Evolutionary conservation across 192 early-diverging fungal species (phyloP), one percentile per base, ranked within the genome.

Genomic region (Geranomyces variabilis): DNA sequence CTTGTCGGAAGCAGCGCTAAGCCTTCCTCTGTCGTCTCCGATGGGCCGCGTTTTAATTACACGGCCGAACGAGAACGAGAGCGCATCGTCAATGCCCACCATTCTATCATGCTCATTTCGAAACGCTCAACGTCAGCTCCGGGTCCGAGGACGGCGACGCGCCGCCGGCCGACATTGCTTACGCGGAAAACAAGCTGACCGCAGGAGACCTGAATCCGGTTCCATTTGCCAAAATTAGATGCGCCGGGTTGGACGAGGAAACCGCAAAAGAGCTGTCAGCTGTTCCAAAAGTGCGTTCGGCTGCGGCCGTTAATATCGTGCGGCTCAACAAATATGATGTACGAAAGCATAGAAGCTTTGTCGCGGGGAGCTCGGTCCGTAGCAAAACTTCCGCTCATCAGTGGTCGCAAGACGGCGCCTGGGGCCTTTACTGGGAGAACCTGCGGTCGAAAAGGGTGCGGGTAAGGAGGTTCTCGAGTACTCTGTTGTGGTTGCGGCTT

Each of bases 271-370:
- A n/a, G 26, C 21, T 28, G 6, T 61, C 24, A n/a, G 26, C 21
- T 28, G 6, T 61, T 61, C 10, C 59, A 61, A 6, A 30, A 61
- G 6, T 61, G 59, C 34, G 59, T 61, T 36, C 28, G 29, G 19
- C 29, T n/a, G 59, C 29, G 28, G 59, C 59, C 21, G 19, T 6
- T 7, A 61, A 61, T 33, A 30, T 61, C 21, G 19, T 6, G 28
- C 21, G 59, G 59, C 34, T 61, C 21, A 29, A 61, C 6, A 61
- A n/a, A n/a, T 61, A 28, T 28, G 59, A 61, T 61, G 59, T 61
- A 36, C 7, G 21, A 34, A 29, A n/a, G 19, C 19, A 19, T n/a
- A 28, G 28, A 34, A 30, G 21, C n/a, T 28, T 36, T 61, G 4
- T n/a, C 34, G 30, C 19, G 6, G 34, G n/a, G 26, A 33, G 36